phyloP scores from a whole-genome alignment of 441 rosid genomes.

The Macaranga tanarius region DNA sequence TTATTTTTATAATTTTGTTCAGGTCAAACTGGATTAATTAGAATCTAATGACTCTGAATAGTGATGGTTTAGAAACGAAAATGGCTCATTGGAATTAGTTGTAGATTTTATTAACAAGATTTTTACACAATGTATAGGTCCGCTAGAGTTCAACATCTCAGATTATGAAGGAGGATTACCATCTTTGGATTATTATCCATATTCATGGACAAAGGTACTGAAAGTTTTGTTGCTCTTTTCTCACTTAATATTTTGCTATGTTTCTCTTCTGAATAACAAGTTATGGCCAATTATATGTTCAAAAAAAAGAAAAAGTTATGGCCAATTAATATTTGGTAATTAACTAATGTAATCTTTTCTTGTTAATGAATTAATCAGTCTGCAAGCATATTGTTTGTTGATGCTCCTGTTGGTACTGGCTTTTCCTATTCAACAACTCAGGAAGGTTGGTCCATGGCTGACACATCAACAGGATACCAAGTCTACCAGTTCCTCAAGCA shows the following conservation, averaged over 20 bases:
- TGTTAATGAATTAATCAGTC: slow-evolving; percentile 13
- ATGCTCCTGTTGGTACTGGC: slow-evolving; percentile 40
- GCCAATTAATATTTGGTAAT: not conserved
- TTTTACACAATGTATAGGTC: slow-evolving; percentile 29
- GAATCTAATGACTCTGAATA: too few species aligned
- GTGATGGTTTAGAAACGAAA: too few species aligned
- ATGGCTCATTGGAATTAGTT: not conserved
- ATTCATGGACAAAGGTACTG: slow-evolving; percentile 38
- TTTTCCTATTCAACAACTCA: slow-evolving; percentile 42
- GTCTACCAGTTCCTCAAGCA: slow-evolving; percentile 28
- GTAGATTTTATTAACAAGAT: not conserved
- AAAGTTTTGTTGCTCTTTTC: not conserved
- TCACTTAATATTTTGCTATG: not conserved
- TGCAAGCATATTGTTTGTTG: slow-evolving; percentile 37
- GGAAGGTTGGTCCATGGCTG: slow-evolving; percentile 24
- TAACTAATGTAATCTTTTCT: not conserved
- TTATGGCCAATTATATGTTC: not conserved
- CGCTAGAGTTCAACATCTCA: slow-evolving; percentile 33
- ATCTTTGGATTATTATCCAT: slow-evolving; percentile 27
- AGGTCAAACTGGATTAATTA: too few species aligned
- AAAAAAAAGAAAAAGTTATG: too few species aligned
- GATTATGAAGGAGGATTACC: slow-evolving; percentile 33
- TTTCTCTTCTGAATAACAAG: not conserved
- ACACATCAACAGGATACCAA: slow-evolving; percentile 21
- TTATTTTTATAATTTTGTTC: too few species aligned